Base-by-base conservation (phyloP, 2,329 filamentous ascomycete genomes). In the Nemania serpens region DNA sequence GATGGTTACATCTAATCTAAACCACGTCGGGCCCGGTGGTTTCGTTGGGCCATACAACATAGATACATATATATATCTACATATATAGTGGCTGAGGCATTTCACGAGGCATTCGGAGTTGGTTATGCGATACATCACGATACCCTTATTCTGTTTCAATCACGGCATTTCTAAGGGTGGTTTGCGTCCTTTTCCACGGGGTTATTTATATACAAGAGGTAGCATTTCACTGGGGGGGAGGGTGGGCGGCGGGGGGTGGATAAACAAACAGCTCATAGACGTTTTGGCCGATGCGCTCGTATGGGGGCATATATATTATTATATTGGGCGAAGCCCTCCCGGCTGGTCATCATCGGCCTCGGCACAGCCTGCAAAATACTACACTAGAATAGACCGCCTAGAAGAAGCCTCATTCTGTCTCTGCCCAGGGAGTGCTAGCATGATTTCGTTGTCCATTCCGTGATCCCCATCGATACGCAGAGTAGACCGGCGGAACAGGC, bases 71-170 rank as follows among this genome's bases (percentile, higher is more conserved):
- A 7, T 29, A 29, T 29, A 29, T 29, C 25, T 29, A 29, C 37
- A 25, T 36, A 55, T 47, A 51, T 46, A 61, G 50, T 49, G 12
- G 20, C 29, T 46, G 53, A 55, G 58, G 46, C 43, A 41, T 55
- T 48, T 29, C 25, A 29, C 50, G 42, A 52, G 51, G 50, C 50
- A 58, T 55, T 57, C 5, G 48, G 52, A 53, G 48, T 61, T 55
- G 47, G 42, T 54, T 46, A 54, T 55, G 54, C 49, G 37, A 53
- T 55, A 50, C 37, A 25, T 58, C 50, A 58, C 57, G 61, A 61
- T 63, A 58, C 52, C 58, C 53, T 18, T 12, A 47, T 56, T 7
- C 33, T 47, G 36, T 61, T 11, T 41, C 36, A 13, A 25, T 55
- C 29, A 42, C 41, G 37, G 46, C 42, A 46, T 51, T 51, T 57